phyloP scores from a whole-genome alignment of 768 basidiomycete genomes.

The Suillus variegatus region DNA sequence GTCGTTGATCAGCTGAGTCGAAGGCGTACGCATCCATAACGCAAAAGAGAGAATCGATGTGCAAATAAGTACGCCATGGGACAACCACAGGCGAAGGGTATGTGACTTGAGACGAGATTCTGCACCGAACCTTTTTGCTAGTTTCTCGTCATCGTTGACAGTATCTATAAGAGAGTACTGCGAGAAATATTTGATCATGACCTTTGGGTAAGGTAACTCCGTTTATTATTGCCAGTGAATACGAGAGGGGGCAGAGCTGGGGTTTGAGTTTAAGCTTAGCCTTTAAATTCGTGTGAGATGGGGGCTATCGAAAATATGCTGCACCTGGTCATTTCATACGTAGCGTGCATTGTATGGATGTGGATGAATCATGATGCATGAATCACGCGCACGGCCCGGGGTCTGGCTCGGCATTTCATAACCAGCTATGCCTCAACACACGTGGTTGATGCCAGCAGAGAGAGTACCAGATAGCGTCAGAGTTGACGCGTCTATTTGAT shows the following conservation, averaged over 20 bases:
- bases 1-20: background rate
- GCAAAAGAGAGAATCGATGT: conserved; percentile 7
- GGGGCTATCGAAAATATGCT: background rate
- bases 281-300: background rate
- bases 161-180: background rate
- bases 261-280: too few species aligned
- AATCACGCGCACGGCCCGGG: too few species aligned
- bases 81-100: conserved; percentile 6
- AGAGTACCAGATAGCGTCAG: too few species aligned
- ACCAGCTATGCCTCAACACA: too few species aligned
- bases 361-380: background rate
- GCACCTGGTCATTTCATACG: background rate
- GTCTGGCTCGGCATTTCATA: too few species aligned
- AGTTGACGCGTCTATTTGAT: too few species aligned
- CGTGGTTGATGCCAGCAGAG: too few species aligned
- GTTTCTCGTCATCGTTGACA: conserved; percentile 1
- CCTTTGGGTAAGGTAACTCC: background rate
- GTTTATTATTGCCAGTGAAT: background rate
- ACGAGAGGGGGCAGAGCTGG: too few species aligned
- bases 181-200: background rate
- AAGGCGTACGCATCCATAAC: conserved; percentile 10
- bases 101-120: background rate
- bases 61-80: conserved; percentile 2
- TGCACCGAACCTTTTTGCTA: background rate
- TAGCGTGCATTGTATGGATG: background rate